A percentile compares a stretch with the other conserved stretches of the same genome.
Evolutionary conservation across 805 yeast genomes (phyloP).

Genomic region (Starmerella potacharoeniae): DNA sequence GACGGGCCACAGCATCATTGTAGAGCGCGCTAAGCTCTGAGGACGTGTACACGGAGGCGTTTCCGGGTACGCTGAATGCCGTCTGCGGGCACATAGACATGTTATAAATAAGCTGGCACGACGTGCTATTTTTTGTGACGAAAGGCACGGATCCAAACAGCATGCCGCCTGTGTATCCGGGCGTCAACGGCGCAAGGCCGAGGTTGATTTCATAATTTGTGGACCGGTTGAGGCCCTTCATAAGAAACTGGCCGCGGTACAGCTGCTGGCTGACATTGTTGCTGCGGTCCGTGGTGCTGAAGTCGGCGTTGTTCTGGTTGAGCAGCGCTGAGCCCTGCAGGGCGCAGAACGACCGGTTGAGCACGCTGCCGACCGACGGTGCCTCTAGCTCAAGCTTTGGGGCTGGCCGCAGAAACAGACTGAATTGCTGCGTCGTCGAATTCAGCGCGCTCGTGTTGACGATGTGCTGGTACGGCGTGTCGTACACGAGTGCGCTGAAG

Average conservation of each 20-base stretch:
- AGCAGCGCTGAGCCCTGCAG: constrained; percentile 40
- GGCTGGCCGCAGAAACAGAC: constrained; percentile 6
- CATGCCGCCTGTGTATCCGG: constrained; percentile 43
- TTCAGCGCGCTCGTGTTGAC: constrained; percentile 8
- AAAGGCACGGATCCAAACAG: constrained; percentile 48
- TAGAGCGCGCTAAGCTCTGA: constrained; percentile 39
- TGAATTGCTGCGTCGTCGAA: constrained; percentile 11
- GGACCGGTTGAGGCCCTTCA: constrained; percentile 48
- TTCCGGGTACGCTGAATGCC: constrained; percentile 75
- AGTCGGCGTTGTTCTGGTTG: constrained; percentile 27
- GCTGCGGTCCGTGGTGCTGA: constrained; percentile 34
- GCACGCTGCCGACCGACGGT: constrained; percentile 1
- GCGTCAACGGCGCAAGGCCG: constrained; percentile 25
- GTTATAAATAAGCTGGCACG: constrained; percentile 65
- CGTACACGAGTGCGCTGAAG: constrained; percentile 8
- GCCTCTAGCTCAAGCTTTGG: not conserved
- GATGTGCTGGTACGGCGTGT: constrained; percentile 13
- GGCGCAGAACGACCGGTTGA: constrained; percentile 63
- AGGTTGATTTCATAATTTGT: constrained; percentile 56
- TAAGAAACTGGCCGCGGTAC: constrained; percentile 47
- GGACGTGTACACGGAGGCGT: constrained; percentile 29
- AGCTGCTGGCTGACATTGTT: constrained; percentile 29
- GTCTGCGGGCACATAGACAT: constrained; percentile 69
- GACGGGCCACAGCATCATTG: constrained; percentile 47
- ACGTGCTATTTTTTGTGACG: constrained; percentile 37